Evolutionary conservation across 805 yeast genomes (phyloP), one percentile per base, ranked within the genome.

Genomic region (Ogataea allantospora): DNA sequence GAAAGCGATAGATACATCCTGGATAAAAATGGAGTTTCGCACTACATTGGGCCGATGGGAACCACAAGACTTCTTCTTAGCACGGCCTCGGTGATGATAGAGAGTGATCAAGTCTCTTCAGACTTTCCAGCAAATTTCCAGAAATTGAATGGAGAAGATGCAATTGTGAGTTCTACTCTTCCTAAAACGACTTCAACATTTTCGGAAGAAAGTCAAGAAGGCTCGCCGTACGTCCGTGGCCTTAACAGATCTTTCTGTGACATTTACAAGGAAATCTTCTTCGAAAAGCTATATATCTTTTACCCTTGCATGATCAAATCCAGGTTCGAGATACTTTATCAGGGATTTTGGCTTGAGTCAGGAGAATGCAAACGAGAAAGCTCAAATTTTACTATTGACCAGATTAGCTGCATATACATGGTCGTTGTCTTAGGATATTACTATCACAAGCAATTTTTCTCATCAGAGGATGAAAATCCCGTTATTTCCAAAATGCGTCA

Each of bases 11-110:
- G 25, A 12, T 33, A 12, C 18, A 33, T 33, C 12, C 25, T 33
- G 6, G 37, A 33, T 12, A 8, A 14, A 8, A 24, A 33, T 19
- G 37, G 30, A 15, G 25, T 33, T 7, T 33, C 37, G 4, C 37
- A 33, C 16, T 33, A 33, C 23, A 33, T 33, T 24, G 37, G 37
- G 8, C 14, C 30, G 11, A 6, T 16, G 22, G 37, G 37, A 14
- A 33, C 23, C 8, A 18, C 10, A 11, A n/a, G 14, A 13, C 30
- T 33, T 11, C 23, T 33, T 10, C 10, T 33, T 13, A 16, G 13
- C n/a, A 16, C 30, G 7, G 26, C 30, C 8, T 33, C 30, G 12
- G 14, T 16, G 18, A 33, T 33, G 37, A 33, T 33, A 30, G 14
- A 11, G 6, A 24, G 30, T 5, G 30, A 24, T 7, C 22, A 12